phyloP scores from a whole-genome alignment of 106 monocot species.

The Dioscorea alata region DNA sequence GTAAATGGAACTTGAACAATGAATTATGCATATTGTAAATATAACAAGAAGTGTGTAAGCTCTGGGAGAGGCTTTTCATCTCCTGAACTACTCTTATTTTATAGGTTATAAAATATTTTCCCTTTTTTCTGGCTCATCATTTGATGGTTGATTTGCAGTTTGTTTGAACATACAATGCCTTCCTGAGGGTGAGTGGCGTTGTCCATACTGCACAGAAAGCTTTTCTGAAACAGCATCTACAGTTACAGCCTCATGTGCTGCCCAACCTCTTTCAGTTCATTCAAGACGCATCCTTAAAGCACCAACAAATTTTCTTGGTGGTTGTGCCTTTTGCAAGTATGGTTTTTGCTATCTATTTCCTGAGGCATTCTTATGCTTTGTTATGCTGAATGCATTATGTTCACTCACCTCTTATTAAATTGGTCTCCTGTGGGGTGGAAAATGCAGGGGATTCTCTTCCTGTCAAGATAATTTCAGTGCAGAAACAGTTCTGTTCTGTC shows the following conservation, averaged over 20 bases:
- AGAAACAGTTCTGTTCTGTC: slow-evolving; percentile 34
- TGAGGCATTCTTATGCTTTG: background rate
- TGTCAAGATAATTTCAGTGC: slow-evolving; percentile 6
- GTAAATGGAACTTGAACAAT: no score
- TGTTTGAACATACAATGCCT: slow-evolving; percentile 10
- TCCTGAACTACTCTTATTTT: background rate
- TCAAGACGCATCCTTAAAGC: slow-evolving; percentile 14
- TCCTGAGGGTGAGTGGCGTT: slow-evolving; percentile 13
- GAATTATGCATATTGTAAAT: no score
- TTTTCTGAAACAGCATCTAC: slow-evolving; percentile 2
- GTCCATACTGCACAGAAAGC: slow-evolving; percentile 12
- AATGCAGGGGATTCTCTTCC: slow-evolving; percentile 16
- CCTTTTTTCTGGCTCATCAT: background rate
- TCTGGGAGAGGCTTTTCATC: background rate
- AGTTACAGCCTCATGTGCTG: background rate
- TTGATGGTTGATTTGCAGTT: slow-evolving; percentile 12
- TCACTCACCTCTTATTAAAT: background rate
- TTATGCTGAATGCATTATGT: background rate
- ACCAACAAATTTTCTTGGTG: slow-evolving; percentile 7
- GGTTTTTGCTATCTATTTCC: slow-evolving; percentile 1
- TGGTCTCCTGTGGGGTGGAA: no score
- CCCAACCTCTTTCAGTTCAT: slow-evolving; percentile 4
- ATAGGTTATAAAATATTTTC: background rate
- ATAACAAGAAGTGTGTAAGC: background rate
- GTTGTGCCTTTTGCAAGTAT: slow-evolving; percentile 43